These are phyloP conservation scores for Lenwebbia sp. DNA, from an alignment of 345 rosid species.

Conservation along the genomic window DNA sequence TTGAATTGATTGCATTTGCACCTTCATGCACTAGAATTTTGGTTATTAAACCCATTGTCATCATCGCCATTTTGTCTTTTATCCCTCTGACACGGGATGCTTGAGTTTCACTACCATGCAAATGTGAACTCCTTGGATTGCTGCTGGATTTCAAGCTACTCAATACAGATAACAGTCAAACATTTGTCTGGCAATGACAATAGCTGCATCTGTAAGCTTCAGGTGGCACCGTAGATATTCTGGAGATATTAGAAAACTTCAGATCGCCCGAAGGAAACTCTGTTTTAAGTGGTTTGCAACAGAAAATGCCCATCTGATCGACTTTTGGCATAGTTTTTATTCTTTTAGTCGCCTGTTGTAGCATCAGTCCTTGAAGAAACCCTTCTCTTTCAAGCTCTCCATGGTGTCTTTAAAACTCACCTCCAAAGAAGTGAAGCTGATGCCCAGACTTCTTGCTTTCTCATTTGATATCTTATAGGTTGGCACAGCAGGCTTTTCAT, in stretches of 20 bases:
- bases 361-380: conserved; percentile 7
- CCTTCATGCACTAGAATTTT: not conserved
- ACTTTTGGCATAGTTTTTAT: not conserved
- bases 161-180: not conserved
- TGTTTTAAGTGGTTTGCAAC: not conserved
- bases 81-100: too few species aligned
- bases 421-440: conserved; percentile 42
- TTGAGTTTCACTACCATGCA: too few species aligned
- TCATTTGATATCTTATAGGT: conserved; percentile 31
- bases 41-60: not conserved
- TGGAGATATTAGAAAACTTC: not conserved
- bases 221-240: not conserved
- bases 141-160: not conserved
- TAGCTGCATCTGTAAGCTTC: not conserved
- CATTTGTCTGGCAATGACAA: not conserved
- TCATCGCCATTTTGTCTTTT: not conserved
- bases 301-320: not conserved
- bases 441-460: conserved; percentile 34
- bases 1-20: not conserved
- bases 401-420: conserved; percentile 46
- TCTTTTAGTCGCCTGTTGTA: too few species aligned
- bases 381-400: conserved; percentile 48
- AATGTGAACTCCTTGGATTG: too few species aligned
- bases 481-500: conserved; percentile 9
- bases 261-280: not conserved